phyloP scores from a whole-genome alignment of 1,139 yeast species.

The Taiozyma sp. region DNA sequence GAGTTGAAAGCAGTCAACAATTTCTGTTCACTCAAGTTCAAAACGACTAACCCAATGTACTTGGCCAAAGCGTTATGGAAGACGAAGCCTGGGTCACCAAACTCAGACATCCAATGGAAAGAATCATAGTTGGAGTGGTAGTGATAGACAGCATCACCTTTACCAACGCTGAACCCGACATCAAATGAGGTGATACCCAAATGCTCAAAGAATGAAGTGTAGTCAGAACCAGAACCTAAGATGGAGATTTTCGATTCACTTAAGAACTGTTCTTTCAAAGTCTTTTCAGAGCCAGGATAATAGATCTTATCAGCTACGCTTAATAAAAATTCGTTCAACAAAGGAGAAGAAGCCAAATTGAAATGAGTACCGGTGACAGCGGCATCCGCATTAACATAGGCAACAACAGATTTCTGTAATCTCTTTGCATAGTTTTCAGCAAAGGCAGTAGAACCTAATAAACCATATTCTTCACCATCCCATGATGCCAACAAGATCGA shows the following conservation, averaged over 20 bases:
- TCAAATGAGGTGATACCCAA: constrained; percentile 63
- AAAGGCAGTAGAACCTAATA: constrained; percentile 66
- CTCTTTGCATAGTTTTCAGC: constrained; percentile 49
- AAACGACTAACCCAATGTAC: constrained; percentile 42
- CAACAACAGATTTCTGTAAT: constrained; percentile 44
- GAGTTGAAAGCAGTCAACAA: constrained; percentile 37
- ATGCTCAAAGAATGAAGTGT: constrained; percentile 62
- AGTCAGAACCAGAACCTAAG: constrained; percentile 67
- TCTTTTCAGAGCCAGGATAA: constrained; percentile 40
- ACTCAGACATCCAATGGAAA: constrained; percentile 57
- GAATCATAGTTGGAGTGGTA: constrained; percentile 72
- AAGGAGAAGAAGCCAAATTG: constrained; percentile 45
- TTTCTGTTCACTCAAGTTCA: constrained; percentile 44
- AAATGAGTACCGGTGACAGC: constrained; percentile 51
- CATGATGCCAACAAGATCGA: constrained; percentile 60
- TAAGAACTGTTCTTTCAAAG: constrained; percentile 59
- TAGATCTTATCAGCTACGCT: constrained; percentile 36
- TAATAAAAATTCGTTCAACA: constrained; percentile 39
- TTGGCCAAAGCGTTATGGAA: constrained; percentile 52
- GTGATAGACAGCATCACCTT: constrained; percentile 52
- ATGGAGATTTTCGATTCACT: constrained; percentile 32
- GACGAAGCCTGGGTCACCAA: constrained; percentile 55
- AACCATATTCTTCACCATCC: constrained; percentile 74
- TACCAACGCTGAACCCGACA: constrained; percentile 42
- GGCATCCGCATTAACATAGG: constrained; percentile 61